Conservation (phyloP, 768 basidiomycete genomes). For the Pisolithus microcarpus region DNA sequence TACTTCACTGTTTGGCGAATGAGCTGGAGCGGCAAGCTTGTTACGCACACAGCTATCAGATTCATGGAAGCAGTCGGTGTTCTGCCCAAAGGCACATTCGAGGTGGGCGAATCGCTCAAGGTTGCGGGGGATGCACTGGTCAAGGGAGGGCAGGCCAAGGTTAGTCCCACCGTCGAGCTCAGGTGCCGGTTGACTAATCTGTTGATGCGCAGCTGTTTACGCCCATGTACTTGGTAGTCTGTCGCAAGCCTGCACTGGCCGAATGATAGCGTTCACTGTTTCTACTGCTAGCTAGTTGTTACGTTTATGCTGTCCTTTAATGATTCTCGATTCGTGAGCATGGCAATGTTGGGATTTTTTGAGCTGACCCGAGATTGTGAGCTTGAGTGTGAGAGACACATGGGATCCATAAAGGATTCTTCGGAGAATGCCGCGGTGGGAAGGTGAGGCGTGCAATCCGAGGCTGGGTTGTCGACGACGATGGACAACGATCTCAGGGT, state of each 20-base stretch:
- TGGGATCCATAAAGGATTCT: slow-evolving; percentile 18
- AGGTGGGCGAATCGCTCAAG: slow-evolving; percentile 85
- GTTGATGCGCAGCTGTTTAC: slow-evolving; percentile 62
- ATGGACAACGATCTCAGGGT: slow-evolving; percentile 54
- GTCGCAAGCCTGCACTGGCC: slow-evolving; percentile 39
- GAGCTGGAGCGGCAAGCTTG: slow-evolving; percentile 76
- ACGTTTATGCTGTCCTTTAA: not conserved
- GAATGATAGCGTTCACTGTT: not conserved
- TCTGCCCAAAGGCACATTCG: slow-evolving; percentile 87
- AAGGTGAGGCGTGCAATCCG: slow-evolving; percentile 3
- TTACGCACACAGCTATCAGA: slow-evolving; percentile 77
- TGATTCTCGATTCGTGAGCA: not conserved
- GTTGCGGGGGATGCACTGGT: slow-evolving; percentile 74
- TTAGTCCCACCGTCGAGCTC: slow-evolving; percentile 22
- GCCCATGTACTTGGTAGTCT: slow-evolving; percentile 74
- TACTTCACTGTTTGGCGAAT: slow-evolving; percentile 83
- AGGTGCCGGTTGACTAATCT: not conserved
- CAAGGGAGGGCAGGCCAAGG: slow-evolving; percentile 81
- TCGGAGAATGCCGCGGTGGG: slow-evolving; percentile 17
- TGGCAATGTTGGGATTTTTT: not conserved
- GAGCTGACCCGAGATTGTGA: too few relatives aligned
- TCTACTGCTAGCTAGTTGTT: too few relatives aligned
- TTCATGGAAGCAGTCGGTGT: slow-evolving; percentile 70
- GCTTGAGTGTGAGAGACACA: not conserved
- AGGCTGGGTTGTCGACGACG: slow-evolving; percentile 16